These are phyloP conservation scores for Suillus decipiens DNA, from an alignment of 768 basidiomycete genomes.

Conservation along the genomic window DNA sequence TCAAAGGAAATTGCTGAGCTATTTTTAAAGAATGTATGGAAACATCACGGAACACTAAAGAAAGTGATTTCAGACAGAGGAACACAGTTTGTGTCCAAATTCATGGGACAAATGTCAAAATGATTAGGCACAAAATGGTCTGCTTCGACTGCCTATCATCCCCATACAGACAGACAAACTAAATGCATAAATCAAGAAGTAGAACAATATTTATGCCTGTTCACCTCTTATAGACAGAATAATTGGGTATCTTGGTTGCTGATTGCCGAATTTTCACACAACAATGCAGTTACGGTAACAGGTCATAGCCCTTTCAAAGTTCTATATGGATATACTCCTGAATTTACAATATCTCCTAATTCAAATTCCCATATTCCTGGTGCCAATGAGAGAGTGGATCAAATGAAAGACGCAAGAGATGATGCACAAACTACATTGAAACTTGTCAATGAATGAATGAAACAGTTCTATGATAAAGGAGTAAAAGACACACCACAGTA, in stretches of 20 bases:
- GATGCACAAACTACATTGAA: too few relatives aligned
- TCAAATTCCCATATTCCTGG: constrained; percentile 6
- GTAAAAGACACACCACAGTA: too few relatives aligned
- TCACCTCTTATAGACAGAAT: constrained; percentile 32
- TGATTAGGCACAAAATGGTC: too few relatives aligned
- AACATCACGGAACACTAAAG: too few relatives aligned
- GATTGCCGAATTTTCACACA: constrained; percentile 36
- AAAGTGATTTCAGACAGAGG: too few relatives aligned
- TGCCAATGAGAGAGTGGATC: constrained; percentile 13
- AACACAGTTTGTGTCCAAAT: too few relatives aligned
- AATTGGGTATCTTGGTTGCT: constrained; percentile 38
- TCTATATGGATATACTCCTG: background rate
- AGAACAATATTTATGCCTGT: constrained; percentile 39
- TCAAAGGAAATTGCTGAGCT: too few relatives aligned
- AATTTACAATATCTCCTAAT: background rate
- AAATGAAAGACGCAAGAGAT: constrained; percentile 21
- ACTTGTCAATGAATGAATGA: too few relatives aligned
- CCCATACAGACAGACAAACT: constrained; percentile 42
- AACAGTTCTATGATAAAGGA: too few relatives aligned
- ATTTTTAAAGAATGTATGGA: too few relatives aligned
- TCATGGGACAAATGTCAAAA: too few relatives aligned
- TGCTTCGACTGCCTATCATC: constrained; percentile 42
- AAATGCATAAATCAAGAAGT: constrained; percentile 39
- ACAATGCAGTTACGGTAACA: constrained; percentile 30
- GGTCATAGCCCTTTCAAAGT: constrained; percentile 33